Evolutionary conservation across 371 early-diverging fungal species (phyloP).

Genomic region (Entomophthora muscae): DNA sequence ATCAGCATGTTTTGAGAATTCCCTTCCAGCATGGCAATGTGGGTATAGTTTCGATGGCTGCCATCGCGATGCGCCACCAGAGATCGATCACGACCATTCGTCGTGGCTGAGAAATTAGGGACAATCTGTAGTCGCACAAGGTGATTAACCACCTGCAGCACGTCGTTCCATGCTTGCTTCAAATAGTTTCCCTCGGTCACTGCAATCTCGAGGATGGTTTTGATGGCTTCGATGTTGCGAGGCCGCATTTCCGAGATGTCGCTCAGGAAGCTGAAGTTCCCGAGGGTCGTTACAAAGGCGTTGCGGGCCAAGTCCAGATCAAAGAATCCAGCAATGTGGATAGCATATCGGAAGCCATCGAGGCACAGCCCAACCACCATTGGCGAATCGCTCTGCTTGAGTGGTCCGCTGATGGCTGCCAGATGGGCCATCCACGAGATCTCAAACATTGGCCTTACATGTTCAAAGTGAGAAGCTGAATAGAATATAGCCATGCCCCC

Average conservation of each 20-base stretch:
- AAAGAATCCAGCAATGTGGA: slow-evolving; percentile 65
- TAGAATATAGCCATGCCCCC: slow-evolving; percentile 28
- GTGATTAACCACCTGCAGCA: slow-evolving; percentile 74
- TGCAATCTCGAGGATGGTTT: slow-evolving; percentile 64
- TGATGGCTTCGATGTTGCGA: slow-evolving; percentile 80
- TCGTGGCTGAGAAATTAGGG: slow-evolving; percentile 14
- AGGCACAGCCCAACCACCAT: slow-evolving; percentile 44
- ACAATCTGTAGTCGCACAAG: slow-evolving; percentile 60
- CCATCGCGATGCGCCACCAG: slow-evolving; percentile 5
- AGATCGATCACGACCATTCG: slow-evolving; percentile 4
- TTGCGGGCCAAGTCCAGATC: slow-evolving; percentile 74
- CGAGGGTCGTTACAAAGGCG: slow-evolving; percentile 75
- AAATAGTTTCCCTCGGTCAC: slow-evolving; percentile 66
- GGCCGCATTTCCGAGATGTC: slow-evolving; percentile 65
- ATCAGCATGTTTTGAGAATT: slow-evolving; percentile 40
- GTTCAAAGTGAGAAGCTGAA: slow-evolving; percentile 64
- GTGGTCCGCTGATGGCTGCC: slow-evolving; percentile 61
- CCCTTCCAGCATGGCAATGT: slow-evolving; percentile 9
- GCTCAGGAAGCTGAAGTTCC: slow-evolving; percentile 68
- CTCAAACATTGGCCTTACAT: slow-evolving; percentile 84
- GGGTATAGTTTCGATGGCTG: background rate
- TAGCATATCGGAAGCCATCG: slow-evolving; percentile 63
- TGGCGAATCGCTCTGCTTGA: slow-evolving; percentile 68
- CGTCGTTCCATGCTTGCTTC: slow-evolving; percentile 78
- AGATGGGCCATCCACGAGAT: slow-evolving; percentile 79